Conservation (phyloP, 179 eudicot genomes). For the Silene noctiflora region DNA sequence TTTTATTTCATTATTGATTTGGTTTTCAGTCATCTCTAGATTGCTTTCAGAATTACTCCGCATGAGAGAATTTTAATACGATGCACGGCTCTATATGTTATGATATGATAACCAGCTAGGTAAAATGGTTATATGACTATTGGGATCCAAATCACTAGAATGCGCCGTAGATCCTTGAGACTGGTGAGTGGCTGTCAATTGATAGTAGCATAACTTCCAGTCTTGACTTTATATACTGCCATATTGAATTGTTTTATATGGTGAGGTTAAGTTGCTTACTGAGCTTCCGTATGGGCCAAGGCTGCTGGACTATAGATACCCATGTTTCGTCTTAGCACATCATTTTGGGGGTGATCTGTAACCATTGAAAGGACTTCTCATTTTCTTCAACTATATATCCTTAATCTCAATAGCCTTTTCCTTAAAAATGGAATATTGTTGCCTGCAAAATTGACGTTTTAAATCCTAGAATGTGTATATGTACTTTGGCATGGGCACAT, state of each 20-base stretch:
- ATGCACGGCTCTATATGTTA: background rate
- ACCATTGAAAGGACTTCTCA: too few species aligned
- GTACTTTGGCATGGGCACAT: background rate
- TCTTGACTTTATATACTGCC: background rate
- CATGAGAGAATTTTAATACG: background rate
- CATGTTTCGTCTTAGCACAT: too few species aligned
- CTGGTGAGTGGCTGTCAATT: background rate
- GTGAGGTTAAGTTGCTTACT: too few species aligned
- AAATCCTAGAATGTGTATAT: background rate
- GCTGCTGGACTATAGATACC: too few species aligned
- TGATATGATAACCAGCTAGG: background rate
- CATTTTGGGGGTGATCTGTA: too few species aligned
- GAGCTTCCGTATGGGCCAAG: too few species aligned
- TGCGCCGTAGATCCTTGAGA: background rate
- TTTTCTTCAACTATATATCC: too few species aligned
- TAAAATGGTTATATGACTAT: background rate
- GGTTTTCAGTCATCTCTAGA: constrained; percentile 10
- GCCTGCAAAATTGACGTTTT: background rate
- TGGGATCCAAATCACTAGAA: background rate
- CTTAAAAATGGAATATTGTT: too few species aligned
- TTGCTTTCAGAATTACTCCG: background rate
- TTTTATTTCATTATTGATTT: background rate
- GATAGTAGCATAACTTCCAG: background rate
- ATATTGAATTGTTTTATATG: background rate
- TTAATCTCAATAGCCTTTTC: too few species aligned